These are phyloP conservation scores for Panaeolus papilionaceus DNA, from an alignment of 768 basidiomycete species.

Conservation along the genomic window DNA sequence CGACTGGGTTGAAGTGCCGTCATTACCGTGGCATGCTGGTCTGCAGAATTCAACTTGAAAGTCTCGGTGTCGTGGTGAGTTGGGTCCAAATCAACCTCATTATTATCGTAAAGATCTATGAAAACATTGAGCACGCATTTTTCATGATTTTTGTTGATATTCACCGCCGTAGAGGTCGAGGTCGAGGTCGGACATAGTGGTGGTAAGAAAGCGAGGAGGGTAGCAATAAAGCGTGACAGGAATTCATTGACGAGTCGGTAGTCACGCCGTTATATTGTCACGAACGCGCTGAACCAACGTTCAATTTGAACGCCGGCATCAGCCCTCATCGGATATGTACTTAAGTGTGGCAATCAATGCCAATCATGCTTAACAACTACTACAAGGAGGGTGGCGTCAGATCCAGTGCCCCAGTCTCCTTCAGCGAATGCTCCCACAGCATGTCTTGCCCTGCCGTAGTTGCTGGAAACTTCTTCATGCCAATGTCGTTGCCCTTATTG, in stretches of 20 bases:
- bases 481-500: too few relatives aligned
- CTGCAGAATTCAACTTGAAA: constrained; percentile 20
- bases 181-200: constrained; percentile 80
- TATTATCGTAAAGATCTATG: constrained; percentile 77
- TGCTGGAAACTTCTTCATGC: too few relatives aligned
- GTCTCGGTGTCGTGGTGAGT: constrained; percentile 31
- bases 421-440: too few relatives aligned
- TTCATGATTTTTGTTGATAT: constrained; percentile 26
- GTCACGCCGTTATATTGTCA: constrained; percentile 24
- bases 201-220: constrained; percentile 18
- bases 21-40: constrained; percentile 24
- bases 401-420: too few relatives aligned
- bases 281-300: constrained; percentile 30
- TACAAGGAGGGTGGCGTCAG: too few relatives aligned
- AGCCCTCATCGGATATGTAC: too few relatives aligned
- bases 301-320: too few relatives aligned
- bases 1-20: constrained; percentile 33
- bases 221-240: not conserved
- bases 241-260: too few relatives aligned
- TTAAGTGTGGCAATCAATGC: too few relatives aligned
- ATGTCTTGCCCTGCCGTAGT: too few relatives aligned
- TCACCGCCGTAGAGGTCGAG: constrained; percentile 89
- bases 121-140: constrained; percentile 7
- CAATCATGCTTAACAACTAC: too few relatives aligned
- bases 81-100: constrained; percentile 65